Base-by-base conservation (phyloP, 495 filamentous ascomycete genomes). In the Podospora pseudopauciseta region DNA sequence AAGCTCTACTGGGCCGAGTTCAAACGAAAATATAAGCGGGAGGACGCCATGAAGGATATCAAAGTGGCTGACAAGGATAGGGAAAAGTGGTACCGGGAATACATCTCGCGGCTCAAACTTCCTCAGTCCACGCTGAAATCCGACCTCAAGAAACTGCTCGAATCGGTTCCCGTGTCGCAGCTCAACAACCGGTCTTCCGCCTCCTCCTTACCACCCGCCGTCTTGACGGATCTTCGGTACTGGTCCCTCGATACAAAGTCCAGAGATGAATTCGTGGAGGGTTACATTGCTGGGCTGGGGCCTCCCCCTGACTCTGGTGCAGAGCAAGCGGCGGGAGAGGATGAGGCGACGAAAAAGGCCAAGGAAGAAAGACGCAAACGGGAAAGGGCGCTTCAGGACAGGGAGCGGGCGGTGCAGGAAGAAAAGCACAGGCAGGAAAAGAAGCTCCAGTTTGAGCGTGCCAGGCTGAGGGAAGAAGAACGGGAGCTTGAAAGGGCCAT, bases 1-100 rank as follows among this genome's bases (percentile, higher is more conserved):
- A 97, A 97, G 79, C 81, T 98, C 13, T 99, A 96, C 78, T 99
- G 95, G 95, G 88, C 91, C 0, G 95, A 99, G 75, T 99, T 99
- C 77, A 92, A 92, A 70, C 85, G 94, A 34, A 98, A 97, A 73
- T 95, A 89, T 72, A 90, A 89, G 68, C 93, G 90, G 68, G 92
- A 94, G 66, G 75, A 85, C 0, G 87, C 88, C 64, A 96, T 98
- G 94, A 89, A 87, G 61, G 89, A 94, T 70, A 75, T 86, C 6
- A 86, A 89, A 59, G 74, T 97, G 30, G 78, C 80, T 1, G 96
- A 99, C 74, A 96, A 93, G 73, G 93, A 97, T 67, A 86, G 92
- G 2, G 95, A 99, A 75, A 96, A 92, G 77, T 85, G 87, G 78
- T 99, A 97, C 75, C 89, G 96, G 32, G 95, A 98, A 53, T 88